Percentiles rank a stretch among this genome's conserved stretches.
These are phyloP conservation scores for Vigna hirtella DNA, from an alignment of 306 rosid species.

Conservation along the genomic window DNA sequence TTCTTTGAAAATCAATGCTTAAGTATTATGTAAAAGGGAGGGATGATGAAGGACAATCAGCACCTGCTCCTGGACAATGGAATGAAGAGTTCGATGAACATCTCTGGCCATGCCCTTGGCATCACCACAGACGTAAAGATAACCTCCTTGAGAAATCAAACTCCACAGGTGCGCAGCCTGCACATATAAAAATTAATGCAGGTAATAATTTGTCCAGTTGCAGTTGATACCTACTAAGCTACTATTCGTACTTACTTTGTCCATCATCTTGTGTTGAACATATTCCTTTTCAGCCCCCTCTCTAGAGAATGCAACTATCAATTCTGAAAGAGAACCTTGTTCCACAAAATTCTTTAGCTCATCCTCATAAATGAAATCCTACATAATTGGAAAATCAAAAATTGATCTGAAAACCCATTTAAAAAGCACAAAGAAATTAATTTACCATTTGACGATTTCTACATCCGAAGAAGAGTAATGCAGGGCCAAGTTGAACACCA, in stretches of 20 bases:
- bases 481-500: constrained; percentile 81
- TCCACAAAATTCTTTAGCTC: constrained; percentile 82
- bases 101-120: constrained; percentile 98
- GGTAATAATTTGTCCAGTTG: constrained; percentile 38
- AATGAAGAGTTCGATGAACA: constrained; percentile 86
- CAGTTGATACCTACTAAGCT: neutral
- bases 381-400: constrained; percentile 41
- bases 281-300: constrained; percentile 87
- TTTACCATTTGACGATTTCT: constrained; percentile 90
- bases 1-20: constrained; percentile 26
- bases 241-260: constrained; percentile 58
- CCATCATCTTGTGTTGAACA: constrained; percentile 89
- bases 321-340: constrained; percentile 71
- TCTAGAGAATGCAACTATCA: constrained; percentile 86
- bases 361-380: constrained; percentile 94
- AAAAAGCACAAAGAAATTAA: constrained; percentile 30
- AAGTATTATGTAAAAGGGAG: constrained; percentile 16
- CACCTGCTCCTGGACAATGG: constrained; percentile 81
- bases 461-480: constrained; percentile 91
- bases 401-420: constrained; percentile 21
- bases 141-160: constrained; percentile 77
- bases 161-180: constrained; percentile 79
- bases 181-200: constrained; percentile 39
- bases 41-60: constrained; percentile 36
- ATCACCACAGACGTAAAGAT: constrained; percentile 94